Evolutionary conservation across 2,329 filamentous ascomycete genomes (phyloP).

Genomic region (Mariannaea elegans): DNA sequence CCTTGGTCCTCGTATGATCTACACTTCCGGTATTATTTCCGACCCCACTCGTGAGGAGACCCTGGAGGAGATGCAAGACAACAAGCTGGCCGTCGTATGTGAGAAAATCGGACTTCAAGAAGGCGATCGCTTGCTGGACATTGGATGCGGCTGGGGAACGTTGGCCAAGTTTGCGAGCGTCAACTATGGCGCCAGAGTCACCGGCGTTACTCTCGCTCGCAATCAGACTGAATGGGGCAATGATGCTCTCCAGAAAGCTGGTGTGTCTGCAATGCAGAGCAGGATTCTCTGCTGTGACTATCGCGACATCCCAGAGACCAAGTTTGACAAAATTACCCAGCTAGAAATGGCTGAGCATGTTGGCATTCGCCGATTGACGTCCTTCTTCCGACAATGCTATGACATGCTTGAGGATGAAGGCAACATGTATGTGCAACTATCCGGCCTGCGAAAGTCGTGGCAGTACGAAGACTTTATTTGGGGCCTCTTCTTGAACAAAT

Average conservation of each 20-base stretch:
- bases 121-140: conserved; percentile 85
- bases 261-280: conserved; percentile 84
- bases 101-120: conserved; percentile 88
- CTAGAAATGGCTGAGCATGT: conserved; percentile 98
- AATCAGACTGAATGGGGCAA: conserved; percentile 98
- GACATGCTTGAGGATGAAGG: conserved; percentile 96
- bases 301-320: conserved; percentile 84
- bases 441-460: conserved; percentile 89
- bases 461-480: conserved; percentile 97
- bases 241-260: conserved; percentile 78
- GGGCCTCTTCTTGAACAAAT: conserved; percentile 99
- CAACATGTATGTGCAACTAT: conserved; percentile 91
- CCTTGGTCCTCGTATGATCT: conserved; percentile 95
- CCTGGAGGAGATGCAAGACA: conserved; percentile 95
- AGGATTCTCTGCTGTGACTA: conserved; percentile 93
- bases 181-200: conserved; percentile 85
- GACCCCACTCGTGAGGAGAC: conserved; percentile 86
- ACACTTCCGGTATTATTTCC: conserved; percentile 90
- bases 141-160: conserved; percentile 96
- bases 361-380: conserved; percentile 82
- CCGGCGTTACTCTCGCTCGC: conserved; percentile 88
- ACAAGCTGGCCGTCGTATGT: conserved; percentile 92
- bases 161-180: conserved; percentile 88
- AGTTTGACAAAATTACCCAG: conserved; percentile 94
- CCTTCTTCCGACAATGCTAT: conserved; percentile 84